phyloP scores from a whole-genome alignment of 805 yeast genomes.

The Maudiozyma pseudohumilis region DNA sequence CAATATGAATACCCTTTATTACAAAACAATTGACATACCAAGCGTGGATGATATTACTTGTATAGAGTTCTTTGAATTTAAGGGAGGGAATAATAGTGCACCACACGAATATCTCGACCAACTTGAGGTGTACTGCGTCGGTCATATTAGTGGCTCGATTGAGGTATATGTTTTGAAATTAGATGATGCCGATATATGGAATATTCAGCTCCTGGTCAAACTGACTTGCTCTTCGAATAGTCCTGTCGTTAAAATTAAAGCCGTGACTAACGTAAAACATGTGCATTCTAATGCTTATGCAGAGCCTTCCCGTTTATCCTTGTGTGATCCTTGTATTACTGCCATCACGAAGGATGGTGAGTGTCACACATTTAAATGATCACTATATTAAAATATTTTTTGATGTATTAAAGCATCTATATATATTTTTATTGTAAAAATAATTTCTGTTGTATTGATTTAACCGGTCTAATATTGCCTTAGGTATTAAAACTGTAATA shows the following conservation, averaged over 20 bases:
- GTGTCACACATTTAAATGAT: no score
- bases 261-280: slow-evolving; percentile 6
- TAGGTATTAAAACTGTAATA: no score
- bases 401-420: no score
- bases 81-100: slow-evolving; percentile 7
- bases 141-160: slow-evolving; percentile 28
- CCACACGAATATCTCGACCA: slow-evolving; percentile 34
- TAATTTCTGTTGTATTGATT: no score
- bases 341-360: no score
- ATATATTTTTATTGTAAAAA: no score
- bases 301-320: no score
- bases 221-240: slow-evolving; percentile 16
- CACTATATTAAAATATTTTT: no score
- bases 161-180: slow-evolving; percentile 27
- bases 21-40: slow-evolving; percentile 20
- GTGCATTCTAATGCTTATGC: no score
- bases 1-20: slow-evolving; percentile 46
- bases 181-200: slow-evolving; percentile 16
- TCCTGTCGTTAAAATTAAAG: slow-evolving; percentile 11
- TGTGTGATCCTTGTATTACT: no score
- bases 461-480: no score
- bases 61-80: slow-evolving; percentile 20
- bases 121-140: slow-evolving; percentile 30
- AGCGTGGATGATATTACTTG: slow-evolving; percentile 17
- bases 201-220: slow-evolving; percentile 12